Base-by-base conservation (phyloP, 2,329 filamentous ascomycete genomes). In the Dothiorella sarmentorum region DNA sequence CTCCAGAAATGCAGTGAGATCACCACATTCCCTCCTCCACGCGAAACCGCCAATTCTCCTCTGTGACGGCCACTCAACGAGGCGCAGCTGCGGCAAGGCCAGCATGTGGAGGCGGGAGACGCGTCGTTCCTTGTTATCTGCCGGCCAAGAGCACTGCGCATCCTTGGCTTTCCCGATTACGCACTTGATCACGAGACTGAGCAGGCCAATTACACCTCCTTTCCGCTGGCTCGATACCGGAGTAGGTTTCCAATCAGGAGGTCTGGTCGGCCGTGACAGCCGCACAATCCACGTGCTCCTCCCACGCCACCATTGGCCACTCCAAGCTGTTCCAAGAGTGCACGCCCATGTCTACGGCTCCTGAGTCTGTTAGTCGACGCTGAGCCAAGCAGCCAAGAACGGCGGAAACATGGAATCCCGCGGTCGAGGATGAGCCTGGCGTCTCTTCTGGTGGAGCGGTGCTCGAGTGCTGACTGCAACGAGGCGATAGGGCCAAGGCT, bases 131-230 rank as follows among this genome's bases (percentile, higher is more conserved):
- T 58, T 58, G 43, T 47, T 58, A 27, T 58, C 55, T 22, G 18
- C 22, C 43, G 40, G 43, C 55, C 55, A 58, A 58, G 55, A 33
- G 43, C 24, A n/a, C 38, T 57, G 42, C 55, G 55, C 42, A 45
- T 40, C 24, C 49, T 53, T 53, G 49, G 49, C 49, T 29, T 5
- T 45, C 42, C 53, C 6, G 42, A 58, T 49, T 45, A 49, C 35
- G 55, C 31, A 45, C 17, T 40, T 27, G 31, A 26, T 49, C 55
- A 58, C 55, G 42, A 58, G 55, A 57, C 55, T 24, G 26, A 6
- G 18, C 38, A 4, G 10, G 24, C 49, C 49, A 40, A 53, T 40
- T 40, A 35, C 29, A 40, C 35, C 35, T 53, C n/a, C n/a, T 22
- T 26, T 7, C 17, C 31, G 13, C n/a, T n/a, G n/a, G n/a, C n/a